Conservation (phyloP, 2,329 filamentous ascomycete species). For the Beauveria rudraprayagi region DNA sequence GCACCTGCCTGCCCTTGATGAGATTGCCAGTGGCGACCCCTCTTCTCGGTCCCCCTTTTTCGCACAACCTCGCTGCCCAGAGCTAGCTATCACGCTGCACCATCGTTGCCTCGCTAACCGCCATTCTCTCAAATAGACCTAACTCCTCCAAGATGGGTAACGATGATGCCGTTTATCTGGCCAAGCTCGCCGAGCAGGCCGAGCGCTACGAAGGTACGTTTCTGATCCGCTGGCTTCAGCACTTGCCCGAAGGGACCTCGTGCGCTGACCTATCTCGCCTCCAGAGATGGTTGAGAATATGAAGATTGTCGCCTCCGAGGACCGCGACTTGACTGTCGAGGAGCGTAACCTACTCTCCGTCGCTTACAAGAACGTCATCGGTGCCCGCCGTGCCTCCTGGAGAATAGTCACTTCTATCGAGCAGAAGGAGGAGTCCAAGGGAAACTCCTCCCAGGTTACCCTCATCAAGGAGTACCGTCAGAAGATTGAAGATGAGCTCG, state of each 20-base stretch:
- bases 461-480: slow-evolving; percentile 97
- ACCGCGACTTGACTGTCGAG: slow-evolving; percentile 78
- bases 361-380: slow-evolving; percentile 99
- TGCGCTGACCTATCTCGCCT: slow-evolving; percentile 19
- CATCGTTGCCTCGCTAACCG: slow-evolving; percentile 18
- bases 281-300: slow-evolving; percentile 99
- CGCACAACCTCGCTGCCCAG: background rate
- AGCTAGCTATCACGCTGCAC: slow-evolving; percentile 9
- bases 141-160: slow-evolving; percentile 76
- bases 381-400: slow-evolving; percentile 93
- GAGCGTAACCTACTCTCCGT: slow-evolving; percentile 96
- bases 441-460: slow-evolving; percentile 80
- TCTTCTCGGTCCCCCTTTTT: slow-evolving; percentile 2
- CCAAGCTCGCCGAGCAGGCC: slow-evolving; percentile 99
- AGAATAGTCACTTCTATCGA: slow-evolving; percentile 97
- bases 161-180: slow-evolving; percentile 98
- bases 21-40: slow-evolving; percentile 13
- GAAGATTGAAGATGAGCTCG: slow-evolving; percentile 95
- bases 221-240: slow-evolving; percentile 2
- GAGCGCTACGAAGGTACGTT: slow-evolving; percentile 97
- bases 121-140: slow-evolving; percentile 16
- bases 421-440: slow-evolving; percentile 99
- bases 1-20: slow-evolving; percentile 8
- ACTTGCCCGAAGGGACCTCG: background rate
- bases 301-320: slow-evolving; percentile 92